A percentile compares a stretch with the other conserved stretches of the same genome.
Evolutionary conservation across 1,284 basidiomycete species (phyloP).

Genomic region (Butyriboletus appendiculatus): DNA sequence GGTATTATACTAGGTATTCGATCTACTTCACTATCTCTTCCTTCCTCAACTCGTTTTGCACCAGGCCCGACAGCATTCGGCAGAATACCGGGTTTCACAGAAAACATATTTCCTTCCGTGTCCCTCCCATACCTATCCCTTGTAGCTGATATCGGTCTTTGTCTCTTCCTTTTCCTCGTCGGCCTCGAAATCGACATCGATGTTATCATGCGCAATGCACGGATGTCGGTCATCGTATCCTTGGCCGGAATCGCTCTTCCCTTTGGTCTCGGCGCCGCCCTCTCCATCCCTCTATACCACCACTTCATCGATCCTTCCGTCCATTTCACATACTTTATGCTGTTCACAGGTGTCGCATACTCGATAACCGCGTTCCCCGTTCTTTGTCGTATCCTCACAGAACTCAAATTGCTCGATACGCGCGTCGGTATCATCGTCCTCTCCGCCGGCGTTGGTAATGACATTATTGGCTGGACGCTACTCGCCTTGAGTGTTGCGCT

Average conservation of each 20-base stretch:
- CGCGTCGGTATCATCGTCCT: slow-evolving; percentile 92
- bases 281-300: slow-evolving; percentile 83
- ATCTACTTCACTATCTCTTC: background rate
- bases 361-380: slow-evolving; percentile 94
- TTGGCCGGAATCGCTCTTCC: slow-evolving; percentile 74
- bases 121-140: slow-evolving; percentile 79
- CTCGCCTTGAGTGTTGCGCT: slow-evolving; percentile 87
- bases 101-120: slow-evolving; percentile 71
- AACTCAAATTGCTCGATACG: slow-evolving; percentile 85
- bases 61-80: slow-evolving; percentile 59
- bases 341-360: slow-evolving; percentile 91
- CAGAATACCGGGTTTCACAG: slow-evolving; percentile 35
- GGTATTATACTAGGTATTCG: slow-evolving; percentile 61
- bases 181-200: slow-evolving; percentile 85
- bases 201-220: slow-evolving; percentile 78
- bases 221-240: slow-evolving; percentile 58
- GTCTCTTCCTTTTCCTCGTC: slow-evolving; percentile 89
- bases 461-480: slow-evolving; percentile 74
- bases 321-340: slow-evolving; percentile 85
- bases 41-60: background rate
- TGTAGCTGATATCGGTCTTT: slow-evolving; percentile 85
- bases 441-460: slow-evolving; percentile 93
- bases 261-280: slow-evolving; percentile 82
- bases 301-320: slow-evolving; percentile 64
- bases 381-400: slow-evolving; percentile 85